Evolutionary conservation across 805 yeast species (phyloP), one percentile per base, ranked within the genome.

Genomic region (Hanseniaspora hatyaiensis): DNA sequence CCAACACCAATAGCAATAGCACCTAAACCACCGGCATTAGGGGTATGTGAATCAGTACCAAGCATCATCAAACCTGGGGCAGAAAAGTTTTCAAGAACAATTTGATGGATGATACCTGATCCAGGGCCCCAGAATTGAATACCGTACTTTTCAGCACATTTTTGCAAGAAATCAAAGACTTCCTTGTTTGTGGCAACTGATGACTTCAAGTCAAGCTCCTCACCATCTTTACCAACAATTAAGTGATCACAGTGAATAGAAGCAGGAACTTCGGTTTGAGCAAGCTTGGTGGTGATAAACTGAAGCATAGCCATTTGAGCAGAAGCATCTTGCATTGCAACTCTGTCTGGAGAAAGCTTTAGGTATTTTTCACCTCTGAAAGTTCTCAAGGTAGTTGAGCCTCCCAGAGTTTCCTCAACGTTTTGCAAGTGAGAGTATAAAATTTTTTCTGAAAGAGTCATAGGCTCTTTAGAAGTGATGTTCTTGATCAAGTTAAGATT

Each of bases 81-180:
- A 51, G 95, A 82, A 66, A 85, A 92, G 73, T 92, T 92, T 69
- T 92, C 98, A 57, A 92, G 72, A 40, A 92, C 96, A 57, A 92
- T 92, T 71, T 92, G 98, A 66, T 92, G 98, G 59, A 92, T 92
- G 61, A 92, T 92, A 62, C 98, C 98, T 16, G 97, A 88, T 54
- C 98, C 98, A 49, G 98, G 98, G 29, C 92, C 94, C 98, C 98
- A 92, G 72, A 92, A 92, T 65, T 88, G 95, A 57, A 92, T 88
- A 61, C 95, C 95, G 67, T 88, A 92, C 65, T 85, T 87, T 57
- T 82, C 85, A 58, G 94, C 92, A 66, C 96, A 89, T 52, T 87
- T 75, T 61, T 86, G 82, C 60, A 92, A 72, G 73, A 92, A 92
- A 65, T 88, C 94, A 65, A 88, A 92, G 38, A 92, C 98, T 66